Percentiles rank a stretch among this genome's conserved stretches.
These are phyloP conservation scores for Cenchrus purpureus DNA, from an alignment of 176 grass and related monocot genomes.

Conservation along the genomic window DNA sequence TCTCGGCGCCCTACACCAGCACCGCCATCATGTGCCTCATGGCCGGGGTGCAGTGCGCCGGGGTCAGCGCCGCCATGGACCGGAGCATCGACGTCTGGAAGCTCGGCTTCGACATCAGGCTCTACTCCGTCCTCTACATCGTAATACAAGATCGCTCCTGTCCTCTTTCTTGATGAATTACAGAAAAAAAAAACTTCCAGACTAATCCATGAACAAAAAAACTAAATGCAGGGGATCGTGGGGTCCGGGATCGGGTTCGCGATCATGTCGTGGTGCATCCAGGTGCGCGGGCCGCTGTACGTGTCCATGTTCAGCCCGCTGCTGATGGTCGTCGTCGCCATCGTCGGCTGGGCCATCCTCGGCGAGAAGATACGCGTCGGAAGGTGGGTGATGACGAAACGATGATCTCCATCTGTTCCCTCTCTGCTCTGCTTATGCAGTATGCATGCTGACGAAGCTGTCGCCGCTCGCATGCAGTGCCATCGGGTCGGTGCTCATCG, in stretches of 20 bases:
- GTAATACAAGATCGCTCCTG: conserved; percentile 35
- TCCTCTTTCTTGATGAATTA: background rate
- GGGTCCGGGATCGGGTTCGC: conserved; percentile 69
- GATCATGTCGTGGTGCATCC: conserved; percentile 90
- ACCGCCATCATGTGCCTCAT: conserved; percentile 82
- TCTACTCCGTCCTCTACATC: conserved; percentile 68
- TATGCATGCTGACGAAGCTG: too few species aligned
- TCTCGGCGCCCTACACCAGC: conserved; percentile 83
- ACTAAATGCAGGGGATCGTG: conserved; percentile 56
- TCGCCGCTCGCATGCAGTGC: conserved; percentile 30
- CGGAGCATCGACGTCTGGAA: conserved; percentile 60
- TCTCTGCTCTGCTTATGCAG: too few species aligned
- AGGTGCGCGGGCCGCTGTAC: conserved; percentile 70
- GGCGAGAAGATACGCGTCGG: conserved; percentile 79
- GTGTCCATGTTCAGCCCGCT: conserved; percentile 98
- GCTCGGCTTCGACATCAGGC: conserved; percentile 79
- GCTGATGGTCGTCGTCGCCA: conserved; percentile 79
- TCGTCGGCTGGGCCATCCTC: conserved; percentile 79
- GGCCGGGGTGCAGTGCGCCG: conserved; percentile 65
- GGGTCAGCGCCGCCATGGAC: conserved; percentile 54
- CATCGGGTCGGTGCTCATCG: conserved; percentile 68
- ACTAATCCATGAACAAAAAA: too few species aligned
- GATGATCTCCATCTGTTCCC: too few species aligned
- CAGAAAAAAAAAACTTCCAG: too few species aligned
- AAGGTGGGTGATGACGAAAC: conserved; percentile 54